Evolutionary conservation across 148 eudicot genomes (phyloP).

Genomic region (Rhododendron ferrugineum): DNA sequence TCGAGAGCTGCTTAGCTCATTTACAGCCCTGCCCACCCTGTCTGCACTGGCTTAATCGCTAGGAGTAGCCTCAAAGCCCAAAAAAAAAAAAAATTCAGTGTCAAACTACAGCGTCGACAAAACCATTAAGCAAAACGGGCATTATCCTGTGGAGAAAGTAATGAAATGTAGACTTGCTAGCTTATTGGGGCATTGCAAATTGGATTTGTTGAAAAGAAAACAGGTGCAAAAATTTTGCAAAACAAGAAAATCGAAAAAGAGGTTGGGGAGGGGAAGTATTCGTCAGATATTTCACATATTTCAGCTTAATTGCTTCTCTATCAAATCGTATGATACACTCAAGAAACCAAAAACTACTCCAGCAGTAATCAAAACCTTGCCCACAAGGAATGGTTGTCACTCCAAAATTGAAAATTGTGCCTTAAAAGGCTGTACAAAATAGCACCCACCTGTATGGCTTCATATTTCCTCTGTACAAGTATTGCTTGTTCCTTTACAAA

Average conservation of each 20-base stretch:
- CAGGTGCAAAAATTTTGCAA: not conserved
- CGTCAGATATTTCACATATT: not conserved
- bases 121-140: not conserved
- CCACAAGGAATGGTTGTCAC: not conserved
- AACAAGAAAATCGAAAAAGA: not conserved
- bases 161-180: not conserved
- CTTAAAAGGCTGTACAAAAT: slow-evolving; percentile 1
- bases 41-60: not conserved
- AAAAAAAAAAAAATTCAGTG: not conserved
- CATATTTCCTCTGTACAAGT: not conserved
- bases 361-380: not conserved
- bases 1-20: too few species aligned
- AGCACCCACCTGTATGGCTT: not conserved
- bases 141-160: not conserved
- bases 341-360: not conserved
- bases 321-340: not conserved
- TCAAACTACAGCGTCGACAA: not conserved
- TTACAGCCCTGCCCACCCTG: not conserved
- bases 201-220: not conserved
- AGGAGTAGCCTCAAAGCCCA: not conserved
- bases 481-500: not conserved
- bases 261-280: not conserved
- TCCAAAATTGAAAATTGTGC: not conserved
- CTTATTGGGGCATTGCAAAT: not conserved
- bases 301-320: not conserved